Evolutionary conservation across 169 alveolate genomes (phyloP).

Genomic region (Ichthyophthirius multifiliis): DNA sequence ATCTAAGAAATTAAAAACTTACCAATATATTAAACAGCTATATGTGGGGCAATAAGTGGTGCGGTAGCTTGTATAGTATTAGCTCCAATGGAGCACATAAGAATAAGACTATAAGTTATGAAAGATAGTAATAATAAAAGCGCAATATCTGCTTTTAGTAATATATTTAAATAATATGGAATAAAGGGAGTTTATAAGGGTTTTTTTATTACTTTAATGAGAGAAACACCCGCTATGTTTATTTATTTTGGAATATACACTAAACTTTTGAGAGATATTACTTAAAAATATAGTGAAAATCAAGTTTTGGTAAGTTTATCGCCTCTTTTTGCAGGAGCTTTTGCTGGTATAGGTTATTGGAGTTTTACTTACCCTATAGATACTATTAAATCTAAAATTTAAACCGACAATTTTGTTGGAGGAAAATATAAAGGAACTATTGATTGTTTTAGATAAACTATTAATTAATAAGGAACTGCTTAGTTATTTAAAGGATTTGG

Average conservation of each 20-base stretch:
- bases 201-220: neutral
- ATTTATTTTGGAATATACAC: neutral
- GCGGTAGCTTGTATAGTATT: neutral
- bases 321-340: conserved; percentile 12
- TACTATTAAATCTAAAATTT: conserved; percentile 1
- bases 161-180: neutral
- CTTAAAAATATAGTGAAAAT: neutral
- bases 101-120: neutral
- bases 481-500: neutral
- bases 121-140: neutral
- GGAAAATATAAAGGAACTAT: neutral
- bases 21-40: neutral
- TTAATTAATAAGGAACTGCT: neutral
- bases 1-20: neutral
- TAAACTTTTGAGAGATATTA: neutral
- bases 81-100: conserved; percentile 6
- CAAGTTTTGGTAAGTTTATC: neutral
- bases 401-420: neutral
- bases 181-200: neutral
- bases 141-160: neutral
- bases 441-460: neutral
- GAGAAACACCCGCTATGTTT: conserved; percentile 2
- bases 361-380: neutral
- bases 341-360: conserved; percentile 4
- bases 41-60: neutral